Evolutionary conservation across 2,329 filamentous ascomycete genomes (phyloP).

Genomic region (Corynespora cassiicola): DNA sequence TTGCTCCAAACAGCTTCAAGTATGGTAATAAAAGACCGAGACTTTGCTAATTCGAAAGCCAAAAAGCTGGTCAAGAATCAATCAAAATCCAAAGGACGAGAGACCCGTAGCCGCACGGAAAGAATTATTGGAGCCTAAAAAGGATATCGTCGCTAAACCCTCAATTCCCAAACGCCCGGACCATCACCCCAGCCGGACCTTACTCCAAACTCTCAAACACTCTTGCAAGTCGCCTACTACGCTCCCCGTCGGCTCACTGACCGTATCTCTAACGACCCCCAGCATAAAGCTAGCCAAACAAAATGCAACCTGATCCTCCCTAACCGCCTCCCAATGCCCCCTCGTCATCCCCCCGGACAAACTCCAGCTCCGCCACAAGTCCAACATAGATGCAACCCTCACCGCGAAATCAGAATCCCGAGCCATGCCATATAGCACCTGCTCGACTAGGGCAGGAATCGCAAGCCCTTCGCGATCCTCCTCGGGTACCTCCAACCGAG

Average conservation of each 20-base stretch:
- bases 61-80: too few species aligned
- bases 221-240: constrained; percentile 35
- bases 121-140: too few species aligned
- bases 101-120: too few species aligned
- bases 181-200: constrained; percentile 32
- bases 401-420: constrained; percentile 20
- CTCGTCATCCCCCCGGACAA: constrained; percentile 35
- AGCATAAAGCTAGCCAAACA: constrained; percentile 27
- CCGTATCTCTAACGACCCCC: constrained; percentile 19
- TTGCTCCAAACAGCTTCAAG: too few species aligned
- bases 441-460: constrained; percentile 19
- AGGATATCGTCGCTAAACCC: too few species aligned
- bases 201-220: constrained; percentile 36
- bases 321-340: constrained; percentile 28
- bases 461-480: constrained; percentile 7
- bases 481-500: constrained; percentile 11
- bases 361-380: constrained; percentile 32
- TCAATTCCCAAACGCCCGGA: too few species aligned
- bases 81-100: too few species aligned
- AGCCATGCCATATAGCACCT: constrained; percentile 27
- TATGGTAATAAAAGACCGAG: too few species aligned
- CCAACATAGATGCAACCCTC: constrained; percentile 24
- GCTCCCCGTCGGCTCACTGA: constrained; percentile 25
- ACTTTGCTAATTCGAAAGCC: too few species aligned
- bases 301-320: constrained; percentile 26